These are phyloP conservation scores for Talaromyces albobiverticillius DNA, from an alignment of 2,329 filamentous ascomycete genomes.

Conservation along the genomic window DNA sequence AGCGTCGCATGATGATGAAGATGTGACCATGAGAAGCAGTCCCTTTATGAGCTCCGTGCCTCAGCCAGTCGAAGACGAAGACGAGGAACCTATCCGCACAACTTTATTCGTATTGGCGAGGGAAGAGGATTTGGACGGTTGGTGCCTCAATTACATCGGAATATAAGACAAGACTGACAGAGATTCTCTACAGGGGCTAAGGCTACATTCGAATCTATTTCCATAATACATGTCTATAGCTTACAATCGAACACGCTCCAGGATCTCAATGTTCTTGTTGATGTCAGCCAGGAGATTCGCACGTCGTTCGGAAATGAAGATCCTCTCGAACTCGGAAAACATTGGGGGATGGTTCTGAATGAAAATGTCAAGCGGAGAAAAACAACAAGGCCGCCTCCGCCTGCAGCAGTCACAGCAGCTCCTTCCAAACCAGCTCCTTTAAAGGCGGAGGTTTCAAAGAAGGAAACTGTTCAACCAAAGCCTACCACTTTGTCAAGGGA, in stretches of 20 bases:
- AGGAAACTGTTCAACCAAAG: slow-evolving; percentile 9
- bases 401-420: slow-evolving; percentile 14
- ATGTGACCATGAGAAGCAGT: slow-evolving; percentile 61
- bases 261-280: slow-evolving; percentile 69
- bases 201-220: slow-evolving; percentile 67
- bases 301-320: slow-evolving; percentile 58
- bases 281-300: slow-evolving; percentile 63
- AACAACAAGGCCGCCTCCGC: slow-evolving; percentile 35
- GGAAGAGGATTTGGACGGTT: slow-evolving; percentile 71
- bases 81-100: slow-evolving; percentile 52
- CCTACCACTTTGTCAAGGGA: slow-evolving; percentile 14
- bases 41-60: slow-evolving; percentile 66
- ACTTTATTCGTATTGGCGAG: slow-evolving; percentile 64
- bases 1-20: slow-evolving; percentile 56
- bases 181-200: slow-evolving; percentile 56
- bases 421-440: slow-evolving; percentile 4
- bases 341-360: slow-evolving; percentile 75
- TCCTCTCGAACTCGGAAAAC: slow-evolving; percentile 55
- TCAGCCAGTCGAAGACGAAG: slow-evolving; percentile 43
- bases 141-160: slow-evolving; percentile 16
- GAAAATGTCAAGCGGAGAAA: slow-evolving; percentile 60
- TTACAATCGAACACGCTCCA: slow-evolving; percentile 68
- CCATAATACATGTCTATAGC: slow-evolving; percentile 84
- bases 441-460: slow-evolving; percentile 36
- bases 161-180: not conserved